Base-by-base conservation (phyloP, 2,329 filamentous ascomycete species). In the Nemania sp. region DNA sequence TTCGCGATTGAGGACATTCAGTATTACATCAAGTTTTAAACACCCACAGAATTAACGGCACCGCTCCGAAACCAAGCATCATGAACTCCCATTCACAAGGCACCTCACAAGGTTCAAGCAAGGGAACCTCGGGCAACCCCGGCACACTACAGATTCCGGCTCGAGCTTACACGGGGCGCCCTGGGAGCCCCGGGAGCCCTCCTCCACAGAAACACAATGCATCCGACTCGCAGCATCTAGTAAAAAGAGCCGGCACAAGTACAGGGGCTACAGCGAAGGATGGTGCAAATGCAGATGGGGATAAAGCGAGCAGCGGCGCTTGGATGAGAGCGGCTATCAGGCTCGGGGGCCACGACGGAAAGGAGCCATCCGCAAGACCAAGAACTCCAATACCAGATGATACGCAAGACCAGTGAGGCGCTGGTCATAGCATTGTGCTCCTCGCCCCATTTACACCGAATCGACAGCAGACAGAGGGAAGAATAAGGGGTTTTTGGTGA, bases 311-410 rank as follows among this genome's bases (percentile, higher is more conserved):
- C 18, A n/a, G 2, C 24, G 6, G 58, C 18, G 26, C 52, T 11
- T 62, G 59, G 59, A 49, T 53, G 49, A 47, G 59, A 3, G 43
- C 3, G 49, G 59, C 59, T 2, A 49, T 49, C 4, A 20, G 22
- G 7, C 22, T 41, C 1, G 22, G 58, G 8, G 58, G 32, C 8
- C 58, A 22, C 11, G 47, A 53, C 35, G 54, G 54, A 29, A n/a
- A n/a, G n/a, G n/a, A n/a, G n/a, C n/a, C n/a, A n/a, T n/a, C n/a
- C n/a, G n/a, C n/a, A n/a, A n/a, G n/a, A n/a, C n/a, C n/a, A n/a
- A n/a, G n/a, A n/a, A n/a, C n/a, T n/a, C n/a, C n/a, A n/a, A n/a
- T n/a, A n/a, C n/a, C n/a, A n/a, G n/a, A n/a, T n/a, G n/a, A n/a
- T n/a, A n/a, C n/a, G n/a, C n/a, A n/a, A n/a, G n/a, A n/a, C n/a